These are phyloP conservation scores for Neonectria neomacrospora DNA, from an alignment of 2,329 filamentous ascomycete species.

Conservation along the genomic window DNA sequence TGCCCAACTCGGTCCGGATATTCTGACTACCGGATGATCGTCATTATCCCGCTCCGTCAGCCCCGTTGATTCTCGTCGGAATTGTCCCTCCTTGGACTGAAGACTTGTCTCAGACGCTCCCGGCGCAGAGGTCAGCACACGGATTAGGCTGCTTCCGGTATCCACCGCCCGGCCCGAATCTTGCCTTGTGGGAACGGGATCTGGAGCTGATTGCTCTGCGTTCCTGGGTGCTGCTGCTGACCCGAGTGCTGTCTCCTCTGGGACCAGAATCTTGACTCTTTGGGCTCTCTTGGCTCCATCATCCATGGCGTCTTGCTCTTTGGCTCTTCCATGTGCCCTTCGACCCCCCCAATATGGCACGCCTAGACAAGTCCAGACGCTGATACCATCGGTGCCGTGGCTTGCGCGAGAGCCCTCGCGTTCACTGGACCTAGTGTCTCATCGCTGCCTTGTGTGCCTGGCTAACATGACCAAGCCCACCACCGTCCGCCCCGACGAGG, in stretches of 20 bases:
- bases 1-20: neutral
- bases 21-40: neutral
- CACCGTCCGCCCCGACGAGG: neutral
- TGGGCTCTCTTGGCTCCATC: neutral
- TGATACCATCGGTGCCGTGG: slow-evolving; percentile 16
- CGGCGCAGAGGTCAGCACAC: slow-evolving; percentile 9
- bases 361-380: slow-evolving; percentile 6
- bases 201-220: too few species aligned
- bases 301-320: neutral
- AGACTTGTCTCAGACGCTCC: slow-evolving; percentile 8
- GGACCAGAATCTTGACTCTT: neutral
- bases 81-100: slow-evolving; percentile 1
- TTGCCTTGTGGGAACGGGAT: neutral
- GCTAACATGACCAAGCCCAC: neutral
- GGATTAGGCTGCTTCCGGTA: slow-evolving; percentile 12
- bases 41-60: neutral
- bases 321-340: neutral
- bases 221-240: too few species aligned
- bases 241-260: too few species aligned
- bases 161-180: slow-evolving; percentile 10
- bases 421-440: slow-evolving; percentile 13
- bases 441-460: slow-evolving; percentile 17
- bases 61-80: slow-evolving; percentile 1
- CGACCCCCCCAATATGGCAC: neutral
- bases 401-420: slow-evolving; percentile 5